phyloP scores from a whole-genome alignment of 2,329 filamentous ascomycete genomes.

The Neofusicoccum sp. region DNA sequence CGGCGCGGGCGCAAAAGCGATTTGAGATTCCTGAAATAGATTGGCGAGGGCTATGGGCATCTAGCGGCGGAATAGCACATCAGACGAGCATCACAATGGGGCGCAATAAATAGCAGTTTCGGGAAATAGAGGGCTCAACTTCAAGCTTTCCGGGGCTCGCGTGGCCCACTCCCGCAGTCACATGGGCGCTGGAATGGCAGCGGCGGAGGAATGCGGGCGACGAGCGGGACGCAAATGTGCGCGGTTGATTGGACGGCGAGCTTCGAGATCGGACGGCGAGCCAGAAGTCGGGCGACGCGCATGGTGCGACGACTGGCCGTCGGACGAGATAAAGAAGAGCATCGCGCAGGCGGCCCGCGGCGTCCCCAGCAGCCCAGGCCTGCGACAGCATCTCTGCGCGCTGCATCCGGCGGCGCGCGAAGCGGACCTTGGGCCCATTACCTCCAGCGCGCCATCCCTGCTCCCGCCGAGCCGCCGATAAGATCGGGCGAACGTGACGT shows the following conservation, averaged over 20 bases:
- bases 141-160: slow-evolving; percentile 6
- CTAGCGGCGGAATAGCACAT: neutral
- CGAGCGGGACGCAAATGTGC: slow-evolving; percentile 3
- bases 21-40: neutral
- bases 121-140: neutral
- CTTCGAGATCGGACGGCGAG: neutral
- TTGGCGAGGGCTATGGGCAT: slow-evolving; percentile 2
- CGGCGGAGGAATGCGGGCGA: neutral
- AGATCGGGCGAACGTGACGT: neutral
- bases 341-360: neutral
- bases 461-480: slow-evolving; percentile 8
- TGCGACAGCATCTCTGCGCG: neutral
- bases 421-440: no score
- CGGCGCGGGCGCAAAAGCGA: neutral
- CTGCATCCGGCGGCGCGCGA: neutral
- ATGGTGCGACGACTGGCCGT: neutral
- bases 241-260: slow-evolving; percentile 8
- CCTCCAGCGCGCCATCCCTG: slow-evolving; percentile 1
- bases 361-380: neutral
- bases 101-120: neutral
- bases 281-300: neutral
- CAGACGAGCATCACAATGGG: slow-evolving; percentile 3
- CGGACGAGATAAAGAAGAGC: neutral
- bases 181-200: neutral
- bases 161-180: neutral